Conservation (phyloP, 1,139 yeast species). For the Blastobotrys elegans region DNA sequence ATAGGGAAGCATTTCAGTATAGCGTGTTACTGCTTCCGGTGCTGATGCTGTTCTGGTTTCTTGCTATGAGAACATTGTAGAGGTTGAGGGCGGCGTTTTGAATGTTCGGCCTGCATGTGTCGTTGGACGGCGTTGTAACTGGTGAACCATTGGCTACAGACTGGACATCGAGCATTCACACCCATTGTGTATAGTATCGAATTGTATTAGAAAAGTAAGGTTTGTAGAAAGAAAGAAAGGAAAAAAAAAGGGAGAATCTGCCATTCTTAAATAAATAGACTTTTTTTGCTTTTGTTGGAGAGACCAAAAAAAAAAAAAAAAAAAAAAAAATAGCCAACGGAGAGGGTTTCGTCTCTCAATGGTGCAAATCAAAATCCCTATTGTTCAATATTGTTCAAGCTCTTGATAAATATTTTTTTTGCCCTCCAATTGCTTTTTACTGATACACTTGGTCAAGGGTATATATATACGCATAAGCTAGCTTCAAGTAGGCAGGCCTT, state of each 20-base stretch:
- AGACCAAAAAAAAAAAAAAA: background rate
- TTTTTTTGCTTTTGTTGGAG: background rate
- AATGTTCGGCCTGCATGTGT: conserved; percentile 7
- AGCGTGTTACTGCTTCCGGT: background rate
- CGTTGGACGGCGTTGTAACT: conserved; percentile 9
- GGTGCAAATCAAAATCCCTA: background rate
- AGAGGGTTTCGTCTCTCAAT: no score
- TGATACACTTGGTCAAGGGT: no score
- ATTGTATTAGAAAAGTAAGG: background rate
- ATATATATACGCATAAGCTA: no score
- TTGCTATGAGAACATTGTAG: background rate
- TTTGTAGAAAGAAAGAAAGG: background rate
- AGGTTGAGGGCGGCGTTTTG: background rate
- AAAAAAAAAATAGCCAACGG: background rate
- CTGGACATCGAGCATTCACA: conserved; percentile 11
- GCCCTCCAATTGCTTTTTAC: no score
- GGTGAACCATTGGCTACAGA: conserved; percentile 8
- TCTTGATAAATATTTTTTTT: no score
- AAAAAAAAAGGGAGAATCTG: background rate
- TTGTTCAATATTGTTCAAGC: no score
- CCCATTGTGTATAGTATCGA: conserved; percentile 4
- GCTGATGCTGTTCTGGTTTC: background rate
- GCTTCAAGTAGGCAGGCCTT: no score
- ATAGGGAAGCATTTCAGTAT: background rate
- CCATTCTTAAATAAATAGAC: background rate